These are phyloP conservation scores for Ensete ventricosum DNA, from an alignment of 176 grass and related monocot genomes.

Conservation along the genomic window DNA sequence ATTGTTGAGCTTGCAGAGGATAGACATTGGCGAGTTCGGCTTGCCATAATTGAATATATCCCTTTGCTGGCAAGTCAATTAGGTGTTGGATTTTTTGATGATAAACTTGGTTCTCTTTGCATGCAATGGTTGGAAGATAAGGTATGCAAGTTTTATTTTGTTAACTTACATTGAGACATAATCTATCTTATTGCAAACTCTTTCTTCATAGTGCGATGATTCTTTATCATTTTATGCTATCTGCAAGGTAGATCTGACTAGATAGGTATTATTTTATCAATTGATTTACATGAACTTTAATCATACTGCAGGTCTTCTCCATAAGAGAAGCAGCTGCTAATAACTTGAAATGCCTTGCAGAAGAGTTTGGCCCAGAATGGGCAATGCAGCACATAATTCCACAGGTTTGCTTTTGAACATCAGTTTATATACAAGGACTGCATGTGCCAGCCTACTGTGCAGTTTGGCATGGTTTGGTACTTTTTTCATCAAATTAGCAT, in stretches of 20 bases:
- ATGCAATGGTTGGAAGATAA: constrained; percentile 99
- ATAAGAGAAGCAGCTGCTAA: constrained; percentile 94
- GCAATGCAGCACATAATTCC: constrained; percentile 97
- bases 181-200: no score
- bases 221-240: neutral
- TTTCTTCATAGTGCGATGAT: no score
- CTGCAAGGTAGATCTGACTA: neutral
- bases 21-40: constrained; percentile 91
- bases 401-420: constrained; percentile 37
- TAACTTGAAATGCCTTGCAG: constrained; percentile 86
- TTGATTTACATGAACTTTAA: neutral
- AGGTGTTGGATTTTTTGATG: constrained; percentile 92
- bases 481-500: neutral
- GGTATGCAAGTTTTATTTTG: constrained; percentile 30
- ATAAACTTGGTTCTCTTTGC: constrained; percentile 86
- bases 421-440: neutral
- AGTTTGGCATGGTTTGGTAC: neutral
- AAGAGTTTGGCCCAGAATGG: constrained; percentile 94
- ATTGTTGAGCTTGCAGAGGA: constrained; percentile 96
- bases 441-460: neutral
- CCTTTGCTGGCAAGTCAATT: constrained; percentile 90
- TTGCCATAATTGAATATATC: constrained; percentile 97
- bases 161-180: neutral
- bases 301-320: constrained; percentile 63
- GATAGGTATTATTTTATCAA: neutral